A percentile compares a stretch with the other conserved stretches of the same genome.
phyloP scores from a whole-genome alignment of 805 yeast species.

The Saccharomycopsis olivae region DNA sequence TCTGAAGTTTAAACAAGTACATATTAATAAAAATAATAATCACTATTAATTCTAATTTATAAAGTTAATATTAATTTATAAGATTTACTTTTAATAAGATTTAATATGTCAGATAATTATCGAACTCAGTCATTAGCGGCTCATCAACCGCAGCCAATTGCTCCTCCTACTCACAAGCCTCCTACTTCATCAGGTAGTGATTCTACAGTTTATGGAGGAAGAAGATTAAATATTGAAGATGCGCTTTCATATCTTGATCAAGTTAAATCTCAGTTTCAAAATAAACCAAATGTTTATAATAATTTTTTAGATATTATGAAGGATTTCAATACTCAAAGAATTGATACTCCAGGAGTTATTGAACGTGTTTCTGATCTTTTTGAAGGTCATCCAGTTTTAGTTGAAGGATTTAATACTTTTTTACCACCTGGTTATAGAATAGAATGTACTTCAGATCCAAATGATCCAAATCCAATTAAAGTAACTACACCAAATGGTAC shows the following conservation, averaged over 20 bases:
- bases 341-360: conserved; percentile 97
- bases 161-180: no score
- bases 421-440: conserved; percentile 94
- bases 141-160: no score
- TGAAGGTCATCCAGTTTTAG: conserved; percentile 85
- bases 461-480: conserved; percentile 83
- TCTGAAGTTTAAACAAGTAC: no score
- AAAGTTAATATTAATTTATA: no score
- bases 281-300: conserved; percentile 92
- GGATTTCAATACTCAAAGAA: conserved; percentile 90
- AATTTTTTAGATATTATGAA: conserved; percentile 96
- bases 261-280: conserved; percentile 84
- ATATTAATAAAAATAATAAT: no score
- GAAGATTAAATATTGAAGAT: conserved; percentile 88
- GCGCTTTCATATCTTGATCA: conserved; percentile 92
- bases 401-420: conserved; percentile 96
- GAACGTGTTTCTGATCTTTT: conserved; percentile 87
- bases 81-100: no score
- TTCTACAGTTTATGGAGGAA: neutral
- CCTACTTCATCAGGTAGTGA: no score
- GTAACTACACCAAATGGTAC: conserved; percentile 70
- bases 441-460: conserved; percentile 81
- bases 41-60: no score
- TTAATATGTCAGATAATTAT: no score
- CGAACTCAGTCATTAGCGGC: no score